These are phyloP conservation scores for Persicaria maculosa DNA, from an alignment of 148 eudicot genomes.

Conservation along the genomic window DNA sequence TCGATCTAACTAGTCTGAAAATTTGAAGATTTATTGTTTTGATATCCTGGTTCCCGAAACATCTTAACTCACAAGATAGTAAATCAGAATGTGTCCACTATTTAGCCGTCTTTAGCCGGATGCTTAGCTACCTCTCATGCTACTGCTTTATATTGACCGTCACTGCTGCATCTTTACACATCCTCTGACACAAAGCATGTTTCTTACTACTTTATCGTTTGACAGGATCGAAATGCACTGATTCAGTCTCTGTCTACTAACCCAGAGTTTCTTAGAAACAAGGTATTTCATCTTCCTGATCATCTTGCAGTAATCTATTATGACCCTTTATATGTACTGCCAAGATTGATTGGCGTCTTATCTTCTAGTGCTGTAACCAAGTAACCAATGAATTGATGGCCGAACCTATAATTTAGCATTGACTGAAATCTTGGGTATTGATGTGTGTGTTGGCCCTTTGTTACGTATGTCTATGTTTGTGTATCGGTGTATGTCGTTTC, in stretches of 20 bases:
- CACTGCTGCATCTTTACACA: neutral
- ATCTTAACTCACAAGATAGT: neutral
- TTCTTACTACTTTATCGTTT: slow-evolving; percentile 15
- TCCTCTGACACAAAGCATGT: neutral
- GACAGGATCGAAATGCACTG: slow-evolving; percentile 71
- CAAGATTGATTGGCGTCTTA: neutral
- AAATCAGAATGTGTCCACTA: neutral
- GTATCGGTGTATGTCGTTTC: too few species aligned
- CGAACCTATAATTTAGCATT: neutral
- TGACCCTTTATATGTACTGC: neutral
- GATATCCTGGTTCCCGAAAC: neutral
- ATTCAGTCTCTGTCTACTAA: slow-evolving; percentile 84
- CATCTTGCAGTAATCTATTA: neutral
- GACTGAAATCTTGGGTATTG: neutral
- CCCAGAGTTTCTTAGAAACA: slow-evolving; percentile 86
- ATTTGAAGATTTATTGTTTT: neutral
- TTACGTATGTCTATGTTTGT: too few species aligned
- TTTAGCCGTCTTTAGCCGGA: neutral
- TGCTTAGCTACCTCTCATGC: neutral
- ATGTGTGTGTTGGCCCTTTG: too few species aligned
- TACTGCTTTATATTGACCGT: too few species aligned
- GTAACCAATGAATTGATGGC: neutral
- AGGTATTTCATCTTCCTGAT: slow-evolving; percentile 39
- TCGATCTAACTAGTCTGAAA: neutral
- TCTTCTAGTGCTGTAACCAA: neutral